Conservation (phyloP, 1,284 basidiomycete genomes). For the Cryptococcus sp. region DNA sequence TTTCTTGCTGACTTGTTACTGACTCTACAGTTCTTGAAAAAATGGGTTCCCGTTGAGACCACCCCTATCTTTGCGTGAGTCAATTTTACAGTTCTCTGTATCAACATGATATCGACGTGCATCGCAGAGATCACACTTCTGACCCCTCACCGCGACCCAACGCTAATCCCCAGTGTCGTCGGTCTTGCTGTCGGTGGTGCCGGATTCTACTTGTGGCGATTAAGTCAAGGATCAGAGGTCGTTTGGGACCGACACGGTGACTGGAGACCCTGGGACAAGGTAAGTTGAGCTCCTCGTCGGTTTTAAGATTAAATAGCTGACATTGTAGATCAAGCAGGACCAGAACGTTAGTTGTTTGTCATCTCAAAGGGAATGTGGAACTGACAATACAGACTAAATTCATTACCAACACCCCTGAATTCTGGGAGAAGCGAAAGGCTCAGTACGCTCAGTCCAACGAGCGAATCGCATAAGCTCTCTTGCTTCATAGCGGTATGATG, state of each 20-base stretch:
- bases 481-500: no score
- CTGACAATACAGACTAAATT: conserved; percentile 43
- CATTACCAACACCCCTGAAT: conserved; percentile 33
- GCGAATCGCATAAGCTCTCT: conserved; percentile 22
- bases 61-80: conserved; percentile 38
- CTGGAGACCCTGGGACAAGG: conserved; percentile 46
- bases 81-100: not conserved
- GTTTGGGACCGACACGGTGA: conserved; percentile 44
- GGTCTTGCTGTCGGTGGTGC: conserved; percentile 38
- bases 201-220: conserved; percentile 38
- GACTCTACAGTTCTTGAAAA: conserved; percentile 18
- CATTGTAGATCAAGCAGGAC: conserved; percentile 36
- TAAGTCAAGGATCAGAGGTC: conserved; percentile 44
- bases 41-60: conserved; percentile 31
- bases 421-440: conserved; percentile 39
- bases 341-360: conserved; percentile 31
- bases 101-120: conserved; percentile 1
- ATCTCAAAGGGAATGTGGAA: not conserved
- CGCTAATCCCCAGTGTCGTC: conserved; percentile 26
- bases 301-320: conserved; percentile 3
- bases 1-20: conserved; percentile 1
- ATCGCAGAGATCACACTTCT: no score
- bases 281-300: not conserved
- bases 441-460: conserved; percentile 13
- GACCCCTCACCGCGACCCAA: not conserved